Percentiles rank a stretch among this genome's conserved stretches.
phyloP scores from a whole-genome alignment of 73 alveolate genomes.

The Urostyla sp. region DNA sequence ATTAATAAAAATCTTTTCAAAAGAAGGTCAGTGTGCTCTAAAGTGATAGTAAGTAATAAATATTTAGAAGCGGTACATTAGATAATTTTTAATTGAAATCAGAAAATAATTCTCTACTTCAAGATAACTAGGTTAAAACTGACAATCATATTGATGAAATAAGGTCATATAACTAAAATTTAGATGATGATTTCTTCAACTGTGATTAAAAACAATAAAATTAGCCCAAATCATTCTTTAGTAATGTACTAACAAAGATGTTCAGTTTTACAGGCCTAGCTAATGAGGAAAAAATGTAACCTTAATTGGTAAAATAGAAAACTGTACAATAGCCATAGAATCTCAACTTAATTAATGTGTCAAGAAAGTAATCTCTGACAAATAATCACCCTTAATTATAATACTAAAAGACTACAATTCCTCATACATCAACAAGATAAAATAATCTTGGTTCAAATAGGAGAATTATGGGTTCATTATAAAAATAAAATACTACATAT shows the following conservation, averaged over 20 bases:
- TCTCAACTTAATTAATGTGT: background rate
- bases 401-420: background rate
- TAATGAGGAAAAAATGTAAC: background rate
- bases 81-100: background rate
- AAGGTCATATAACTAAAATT: background rate
- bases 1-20: too few relatives aligned
- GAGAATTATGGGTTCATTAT: background rate
- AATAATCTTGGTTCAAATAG: background rate
- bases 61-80: background rate
- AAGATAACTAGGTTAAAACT: background rate
- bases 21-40: too few relatives aligned
- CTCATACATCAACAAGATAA: background rate
- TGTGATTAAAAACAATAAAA: background rate
- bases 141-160: background rate
- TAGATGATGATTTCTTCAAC: background rate
- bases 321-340: background rate
- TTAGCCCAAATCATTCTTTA: slow-evolving; percentile 23
- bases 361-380: background rate
- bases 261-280: slow-evolving; percentile 12
- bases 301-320: background rate
- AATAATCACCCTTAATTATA: background rate
- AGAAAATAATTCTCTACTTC: background rate
- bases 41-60: too few relatives aligned
- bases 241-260: slow-evolving; percentile 13
- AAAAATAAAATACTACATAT: background rate